Percentiles rank a stretch among this genome's conserved stretches.
Evolutionary conservation across 257 asterid species (phyloP).

Genomic region (Nyctanthes arbortristis): DNA sequence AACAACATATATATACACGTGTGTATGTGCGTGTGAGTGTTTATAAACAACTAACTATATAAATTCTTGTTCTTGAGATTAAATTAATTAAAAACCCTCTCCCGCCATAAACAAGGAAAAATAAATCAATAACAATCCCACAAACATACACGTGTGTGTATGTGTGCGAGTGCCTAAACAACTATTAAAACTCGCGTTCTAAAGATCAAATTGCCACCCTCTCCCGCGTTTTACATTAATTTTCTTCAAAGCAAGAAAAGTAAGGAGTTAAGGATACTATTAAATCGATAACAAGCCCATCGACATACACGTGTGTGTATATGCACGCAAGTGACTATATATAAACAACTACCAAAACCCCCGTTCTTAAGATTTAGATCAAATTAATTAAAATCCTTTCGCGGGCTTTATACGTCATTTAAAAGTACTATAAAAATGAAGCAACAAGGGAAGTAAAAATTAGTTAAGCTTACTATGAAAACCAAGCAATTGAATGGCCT

Average conservation of each 20-base stretch:
- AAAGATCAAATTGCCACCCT: not conserved
- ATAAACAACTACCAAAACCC: not conserved
- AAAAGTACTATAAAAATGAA: not conserved
- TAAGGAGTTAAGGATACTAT: no score
- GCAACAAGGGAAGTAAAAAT: not conserved
- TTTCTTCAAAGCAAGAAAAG: no score
- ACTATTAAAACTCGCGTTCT: not conserved
- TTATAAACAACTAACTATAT: not conserved
- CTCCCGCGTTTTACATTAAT: no score
- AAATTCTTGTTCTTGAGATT: not conserved
- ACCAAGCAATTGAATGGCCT: constrained; percentile 54
- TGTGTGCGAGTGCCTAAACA: not conserved
- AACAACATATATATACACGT: not conserved
- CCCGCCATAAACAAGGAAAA: not conserved
- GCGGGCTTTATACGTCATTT: not conserved
- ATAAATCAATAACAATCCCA: no score
- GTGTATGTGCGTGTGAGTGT: not conserved
- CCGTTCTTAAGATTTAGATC: not conserved
- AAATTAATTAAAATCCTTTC: constrained; percentile 5
- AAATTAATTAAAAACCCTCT: not conserved
- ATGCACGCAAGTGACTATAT: not conserved
- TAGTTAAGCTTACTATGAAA: constrained; percentile 45
- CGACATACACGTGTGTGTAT: not conserved
- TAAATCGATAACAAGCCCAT: no score
- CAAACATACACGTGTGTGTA: not conserved